Base-by-base conservation (phyloP, 257 asterid species). In the Scutellaria galericulata region DNA sequence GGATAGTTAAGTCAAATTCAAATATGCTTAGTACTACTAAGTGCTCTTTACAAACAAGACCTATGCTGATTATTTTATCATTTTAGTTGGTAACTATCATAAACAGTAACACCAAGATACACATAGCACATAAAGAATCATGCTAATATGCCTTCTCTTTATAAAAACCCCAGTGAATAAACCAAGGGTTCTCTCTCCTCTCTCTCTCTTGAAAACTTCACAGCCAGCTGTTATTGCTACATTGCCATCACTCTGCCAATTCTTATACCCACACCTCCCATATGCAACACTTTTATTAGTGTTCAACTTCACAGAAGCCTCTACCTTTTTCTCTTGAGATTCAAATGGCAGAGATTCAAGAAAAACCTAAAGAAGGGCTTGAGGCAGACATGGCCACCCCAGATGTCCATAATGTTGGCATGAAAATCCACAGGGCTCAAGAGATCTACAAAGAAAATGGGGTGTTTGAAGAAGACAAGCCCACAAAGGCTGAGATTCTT, bases 191-290 rank as follows among this genome's bases (percentile, higher is more conserved):
- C 78, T 58, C 47, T 7, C 41, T 22, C 10, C 47, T 44, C 27
- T 44, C 64, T 18, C 96, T 18, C 83, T 84, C 96, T 89, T 76
- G 96, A 69, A 79, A 84, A 48, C 47, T 81, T 83, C 98, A 88
- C 87, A 54, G 44, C 85, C 84, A 84, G 92, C 93, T 86, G 88
- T 81, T 46, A 4, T 5, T 22, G 47, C 82, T 72, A 74, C 76
- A 74, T 62, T 9, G 64, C 74, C 53, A 52, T 52, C 55, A 64
- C 71, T 67, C 42, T n/a, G 45, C 73, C 47, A 73, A 57, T 66
- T 73, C 64, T 79, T 53, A 75, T 65, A 67, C 64, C 37, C 5
- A 4, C 37, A 31, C 37, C 37, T 31, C 37, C 37, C 37, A 31
- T 31, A 31, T 31, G 37, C 37, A 31, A 31, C 4, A 4, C 37